Evolutionary conservation across 768 basidiomycete species (phyloP).

Genomic region (Panaeolus cyanescens): DNA sequence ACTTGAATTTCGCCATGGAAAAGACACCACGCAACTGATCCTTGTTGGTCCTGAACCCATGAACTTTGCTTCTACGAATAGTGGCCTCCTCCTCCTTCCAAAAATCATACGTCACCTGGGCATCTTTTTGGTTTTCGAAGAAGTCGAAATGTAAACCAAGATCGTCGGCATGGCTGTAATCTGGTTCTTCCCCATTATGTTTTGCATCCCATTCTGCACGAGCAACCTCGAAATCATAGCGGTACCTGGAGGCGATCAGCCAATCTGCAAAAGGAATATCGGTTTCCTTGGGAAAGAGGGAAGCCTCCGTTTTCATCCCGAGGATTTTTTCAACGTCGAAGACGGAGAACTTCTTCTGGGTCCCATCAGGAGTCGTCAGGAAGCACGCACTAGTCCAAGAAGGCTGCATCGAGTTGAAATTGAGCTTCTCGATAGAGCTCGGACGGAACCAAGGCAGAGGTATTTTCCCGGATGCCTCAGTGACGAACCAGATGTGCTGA

Average conservation of each 20-base stretch:
- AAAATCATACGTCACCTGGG: constrained; percentile 1
- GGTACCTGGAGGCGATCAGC: not conserved
- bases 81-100: constrained; percentile 8
- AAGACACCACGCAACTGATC: not conserved
- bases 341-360: not conserved
- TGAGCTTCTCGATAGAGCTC: constrained; percentile 16
- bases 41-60: not conserved
- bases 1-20: no score
- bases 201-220: no score
- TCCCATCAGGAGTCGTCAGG: constrained; percentile 11
- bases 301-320: constrained; percentile 4
- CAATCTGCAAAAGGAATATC: constrained; percentile 8
- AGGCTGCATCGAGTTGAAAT: constrained; percentile 20
- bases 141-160: constrained; percentile 1
- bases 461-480: constrained; percentile 4
- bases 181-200: no score
- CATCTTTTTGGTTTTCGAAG: constrained; percentile 2
- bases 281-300: constrained; percentile 3
- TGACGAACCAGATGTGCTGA: constrained; percentile 13
- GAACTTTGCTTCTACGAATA: not conserved
- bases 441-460: no score
- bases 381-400: constrained; percentile 24
- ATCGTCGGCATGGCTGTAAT: no score
- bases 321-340: constrained; percentile 1
- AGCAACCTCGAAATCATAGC: not conserved